Percentiles rank a stretch among this genome's conserved stretches.
phyloP scores from a whole-genome alignment of 139 green algal genomes.

The Chlorella ohadii region DNA sequence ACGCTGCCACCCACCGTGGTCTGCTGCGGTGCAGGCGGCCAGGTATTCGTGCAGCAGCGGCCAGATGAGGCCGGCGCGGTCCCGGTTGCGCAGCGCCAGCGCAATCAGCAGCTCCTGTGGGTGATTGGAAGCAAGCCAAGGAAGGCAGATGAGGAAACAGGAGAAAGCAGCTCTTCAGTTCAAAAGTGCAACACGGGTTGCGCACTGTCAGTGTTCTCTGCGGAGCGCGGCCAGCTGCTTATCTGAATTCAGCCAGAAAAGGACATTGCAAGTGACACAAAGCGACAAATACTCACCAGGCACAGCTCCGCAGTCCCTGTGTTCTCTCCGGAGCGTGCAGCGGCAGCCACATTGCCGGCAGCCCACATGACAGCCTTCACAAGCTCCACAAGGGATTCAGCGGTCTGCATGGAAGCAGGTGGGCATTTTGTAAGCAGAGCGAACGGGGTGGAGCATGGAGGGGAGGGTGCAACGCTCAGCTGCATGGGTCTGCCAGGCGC shows the following conservation, averaged over 20 bases:
- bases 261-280: no score
- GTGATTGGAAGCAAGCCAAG: no score
- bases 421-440: no score
- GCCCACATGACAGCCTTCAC: slow-evolving; percentile 82
- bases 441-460: no score
- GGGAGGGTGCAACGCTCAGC: no score
- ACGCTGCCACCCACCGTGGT: slow-evolving; percentile 20
- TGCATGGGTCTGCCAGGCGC: no score
- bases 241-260: no score
- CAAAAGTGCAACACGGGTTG: no score
- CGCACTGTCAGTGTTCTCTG: no score
- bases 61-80: slow-evolving; percentile 89
- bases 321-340: slow-evolving; percentile 52
- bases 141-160: no score
- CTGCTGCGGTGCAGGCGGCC: slow-evolving; percentile 20
- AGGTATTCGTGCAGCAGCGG: slow-evolving; percentile 81
- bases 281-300: slow-evolving; percentile 60
- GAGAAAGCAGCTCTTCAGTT: no score
- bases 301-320: slow-evolving; percentile 80
- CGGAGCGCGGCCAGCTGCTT: no score
- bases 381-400: slow-evolving; percentile 81
- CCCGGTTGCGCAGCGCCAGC: slow-evolving; percentile 90
- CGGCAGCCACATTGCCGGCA: slow-evolving; percentile 53
- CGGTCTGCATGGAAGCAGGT: not conserved
- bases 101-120: slow-evolving; percentile 83